phyloP scores from a whole-genome alignment of 495 filamentous ascomycete species.

The Penicillium pulvis region DNA sequence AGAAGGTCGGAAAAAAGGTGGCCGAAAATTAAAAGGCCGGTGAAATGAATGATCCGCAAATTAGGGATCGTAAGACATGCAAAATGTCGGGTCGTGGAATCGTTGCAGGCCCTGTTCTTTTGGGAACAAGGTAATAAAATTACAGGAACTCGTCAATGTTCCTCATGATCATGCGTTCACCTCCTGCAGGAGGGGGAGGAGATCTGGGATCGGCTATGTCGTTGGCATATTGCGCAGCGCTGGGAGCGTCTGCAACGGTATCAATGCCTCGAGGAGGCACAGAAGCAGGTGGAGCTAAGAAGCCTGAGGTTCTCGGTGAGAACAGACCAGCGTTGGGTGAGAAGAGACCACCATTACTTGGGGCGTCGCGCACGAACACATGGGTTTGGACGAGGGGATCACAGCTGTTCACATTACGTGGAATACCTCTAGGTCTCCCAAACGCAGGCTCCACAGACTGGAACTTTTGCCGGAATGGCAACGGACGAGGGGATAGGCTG shows the following conservation, averaged over 20 bases:
- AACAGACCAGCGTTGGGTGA: slow-evolving; percentile 51
- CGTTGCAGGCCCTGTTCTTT: slow-evolving; percentile 28
- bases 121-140: slow-evolving; percentile 20
- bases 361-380: slow-evolving; percentile 40
- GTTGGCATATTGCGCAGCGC: slow-evolving; percentile 31
- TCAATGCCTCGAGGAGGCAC: slow-evolving; percentile 36
- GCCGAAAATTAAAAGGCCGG: slow-evolving; percentile 12
- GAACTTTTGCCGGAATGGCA: slow-evolving; percentile 47
- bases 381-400: slow-evolving; percentile 38
- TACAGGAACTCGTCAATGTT: slow-evolving; percentile 57
- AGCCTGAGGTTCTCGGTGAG: slow-evolving; percentile 52
- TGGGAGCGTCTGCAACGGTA: slow-evolving; percentile 30
- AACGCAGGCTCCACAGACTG: slow-evolving; percentile 31
- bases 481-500: slow-evolving; percentile 42
- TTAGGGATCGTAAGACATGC: slow-evolving; percentile 21
- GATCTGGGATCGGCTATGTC: slow-evolving; percentile 50
- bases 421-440: slow-evolving; percentile 21
- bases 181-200: slow-evolving; percentile 47
- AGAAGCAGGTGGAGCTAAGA: slow-evolving; percentile 41
- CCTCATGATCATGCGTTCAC: slow-evolving; percentile 53
- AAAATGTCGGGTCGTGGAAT: slow-evolving; percentile 37
- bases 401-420: slow-evolving; percentile 30
- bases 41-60: slow-evolving; percentile 20
- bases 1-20: slow-evolving; percentile 15
- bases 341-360: slow-evolving; percentile 41